Evolutionary conservation across 345 rosid genomes (phyloP).

Genomic region (Iberis pinnata): DNA sequence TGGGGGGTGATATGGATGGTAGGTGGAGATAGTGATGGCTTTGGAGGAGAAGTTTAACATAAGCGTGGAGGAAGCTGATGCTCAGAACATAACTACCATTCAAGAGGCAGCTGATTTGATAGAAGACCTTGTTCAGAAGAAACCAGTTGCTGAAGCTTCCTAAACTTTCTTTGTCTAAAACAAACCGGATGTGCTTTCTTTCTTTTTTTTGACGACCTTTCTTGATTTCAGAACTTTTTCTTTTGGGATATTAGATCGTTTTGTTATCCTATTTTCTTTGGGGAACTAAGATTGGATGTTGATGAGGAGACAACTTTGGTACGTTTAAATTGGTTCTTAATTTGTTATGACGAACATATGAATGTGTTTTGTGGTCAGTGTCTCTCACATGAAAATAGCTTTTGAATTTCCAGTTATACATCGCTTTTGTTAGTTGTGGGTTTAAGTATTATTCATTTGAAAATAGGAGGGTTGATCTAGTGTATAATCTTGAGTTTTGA

Average conservation of each 20-base stretch:
- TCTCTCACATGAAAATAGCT: too few species aligned
- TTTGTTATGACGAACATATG: too few species aligned
- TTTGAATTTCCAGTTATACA: too few species aligned
- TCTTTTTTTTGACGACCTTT: background rate
- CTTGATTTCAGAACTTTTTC: slow-evolving; percentile 8
- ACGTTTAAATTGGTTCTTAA: background rate
- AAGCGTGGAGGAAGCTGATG: slow-evolving; percentile 62
- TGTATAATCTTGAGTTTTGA: too few species aligned
- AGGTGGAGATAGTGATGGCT: slow-evolving; percentile 93
- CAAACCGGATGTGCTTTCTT: slow-evolving; percentile 4
- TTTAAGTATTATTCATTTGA: too few species aligned
- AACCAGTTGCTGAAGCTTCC: slow-evolving; percentile 26
- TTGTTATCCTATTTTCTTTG: background rate
- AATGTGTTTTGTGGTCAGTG: background rate
- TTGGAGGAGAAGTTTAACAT: slow-evolving; percentile 76
- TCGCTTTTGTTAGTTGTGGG: too few species aligned
- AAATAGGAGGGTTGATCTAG: too few species aligned
- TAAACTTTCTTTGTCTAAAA: background rate
- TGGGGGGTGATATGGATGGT: slow-evolving; percentile 5
- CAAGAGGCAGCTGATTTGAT: slow-evolving; percentile 84
- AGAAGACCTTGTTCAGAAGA: slow-evolving; percentile 56
- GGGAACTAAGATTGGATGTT: slow-evolving; percentile 10
- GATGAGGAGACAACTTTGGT: slow-evolving; percentile 12
- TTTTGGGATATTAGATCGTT: slow-evolving; percentile 18
- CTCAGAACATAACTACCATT: slow-evolving; percentile 66